Percentiles rank a stretch among this genome's conserved stretches.
phyloP scores from a whole-genome alignment of 768 basidiomycete genomes.

The Pisolithus microcarpus region DNA sequence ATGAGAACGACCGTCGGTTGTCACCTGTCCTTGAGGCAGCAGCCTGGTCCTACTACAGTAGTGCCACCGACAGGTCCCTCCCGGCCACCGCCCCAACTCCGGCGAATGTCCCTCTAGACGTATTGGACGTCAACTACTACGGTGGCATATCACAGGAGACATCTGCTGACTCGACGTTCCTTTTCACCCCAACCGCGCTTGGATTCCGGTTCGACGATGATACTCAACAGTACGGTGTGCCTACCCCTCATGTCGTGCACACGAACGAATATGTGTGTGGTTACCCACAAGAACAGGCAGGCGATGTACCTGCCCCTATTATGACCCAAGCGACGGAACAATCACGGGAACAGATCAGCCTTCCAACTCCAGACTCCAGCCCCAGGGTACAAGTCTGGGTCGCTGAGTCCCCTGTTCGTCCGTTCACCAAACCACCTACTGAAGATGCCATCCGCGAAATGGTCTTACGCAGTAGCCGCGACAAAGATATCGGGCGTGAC shows the following conservation, averaged over 20 bases:
- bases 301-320: too few species aligned
- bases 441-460: background rate
- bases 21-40: too few species aligned
- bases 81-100: too few species aligned
- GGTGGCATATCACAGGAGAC: too few species aligned
- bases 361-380: background rate
- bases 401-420: background rate
- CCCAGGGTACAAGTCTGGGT: background rate
- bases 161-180: too few species aligned
- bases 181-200: background rate
- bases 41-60: too few species aligned
- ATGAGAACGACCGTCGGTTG: too few species aligned
- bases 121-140: too few species aligned
- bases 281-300: background rate
- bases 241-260: background rate
- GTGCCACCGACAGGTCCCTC: too few species aligned
- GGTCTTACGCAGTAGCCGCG: conserved; percentile 1
- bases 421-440: background rate
- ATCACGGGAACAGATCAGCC: background rate
- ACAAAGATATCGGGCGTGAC: background rate
- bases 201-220: background rate
- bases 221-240: background rate
- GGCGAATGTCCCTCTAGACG: too few species aligned
- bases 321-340: too few species aligned
- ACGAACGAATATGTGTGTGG: background rate